Percentiles rank a stretch among this genome's conserved stretches.
These are phyloP conservation scores for Rosa multiflora DNA, from an alignment of 306 rosid genomes.

Conservation along the genomic window DNA sequence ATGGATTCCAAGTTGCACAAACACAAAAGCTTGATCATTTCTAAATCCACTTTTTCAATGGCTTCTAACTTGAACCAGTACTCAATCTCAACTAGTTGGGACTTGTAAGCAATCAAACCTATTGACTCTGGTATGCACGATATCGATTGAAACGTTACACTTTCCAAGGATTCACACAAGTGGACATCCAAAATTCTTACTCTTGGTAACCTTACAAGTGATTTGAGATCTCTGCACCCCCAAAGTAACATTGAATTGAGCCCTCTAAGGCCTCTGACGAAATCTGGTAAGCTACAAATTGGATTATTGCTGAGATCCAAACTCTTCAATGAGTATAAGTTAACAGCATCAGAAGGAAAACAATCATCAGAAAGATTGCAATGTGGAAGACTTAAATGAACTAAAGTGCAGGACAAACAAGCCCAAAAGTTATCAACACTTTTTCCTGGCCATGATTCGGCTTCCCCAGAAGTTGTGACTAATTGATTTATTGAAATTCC, in stretches of 20 bases:
- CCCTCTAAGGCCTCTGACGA: background rate
- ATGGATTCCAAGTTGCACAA: background rate
- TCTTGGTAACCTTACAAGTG: background rate
- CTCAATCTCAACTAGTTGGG: background rate
- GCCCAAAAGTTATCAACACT: background rate
- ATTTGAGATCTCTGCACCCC: fast-evolving
- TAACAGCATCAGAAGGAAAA: background rate
- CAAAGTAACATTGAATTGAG: background rate
- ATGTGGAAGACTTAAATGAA: background rate
- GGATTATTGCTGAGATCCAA: background rate
- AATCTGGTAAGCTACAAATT: background rate
- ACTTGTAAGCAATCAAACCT: too few relatives aligned
- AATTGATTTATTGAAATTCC: background rate
- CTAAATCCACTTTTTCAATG: background rate
- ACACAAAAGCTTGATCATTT: background rate
- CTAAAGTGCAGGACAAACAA: background rate
- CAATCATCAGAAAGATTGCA: background rate
- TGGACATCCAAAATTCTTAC: background rate
- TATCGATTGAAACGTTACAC: background rate
- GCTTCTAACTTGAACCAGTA: background rate
- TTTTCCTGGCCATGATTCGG: background rate
- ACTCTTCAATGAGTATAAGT: background rate
- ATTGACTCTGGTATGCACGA: background rate
- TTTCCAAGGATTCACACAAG: background rate
- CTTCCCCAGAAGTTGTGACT: background rate